A percentile compares a stretch with the other conserved stretches of the same genome.
phyloP scores from a whole-genome alignment of 2,329 filamentous ascomycete genomes.

The Phoma sp. region DNA sequence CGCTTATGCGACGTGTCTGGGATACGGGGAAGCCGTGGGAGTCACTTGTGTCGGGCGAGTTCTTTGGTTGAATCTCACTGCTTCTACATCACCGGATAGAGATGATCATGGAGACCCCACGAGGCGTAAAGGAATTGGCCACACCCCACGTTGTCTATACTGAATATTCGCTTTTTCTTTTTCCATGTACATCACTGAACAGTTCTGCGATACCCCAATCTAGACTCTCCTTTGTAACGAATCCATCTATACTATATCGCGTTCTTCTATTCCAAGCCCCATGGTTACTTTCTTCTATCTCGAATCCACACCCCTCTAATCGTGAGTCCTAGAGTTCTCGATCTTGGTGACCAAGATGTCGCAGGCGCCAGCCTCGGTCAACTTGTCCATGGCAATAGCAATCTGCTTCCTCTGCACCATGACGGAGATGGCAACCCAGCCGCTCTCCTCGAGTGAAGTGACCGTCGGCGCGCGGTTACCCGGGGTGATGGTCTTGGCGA shows the following conservation, averaged over 20 bases:
- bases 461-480: conserved; percentile 93
- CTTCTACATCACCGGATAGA: too few species aligned
- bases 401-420: conserved; percentile 93
- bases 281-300: not conserved
- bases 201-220: conserved; percentile 7
- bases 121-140: not conserved
- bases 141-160: not conserved
- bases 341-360: conserved; percentile 88
- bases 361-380: conserved; percentile 76
- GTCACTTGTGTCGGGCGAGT: conserved; percentile 69
- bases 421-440: conserved; percentile 91
- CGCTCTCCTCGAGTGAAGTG: conserved; percentile 84
- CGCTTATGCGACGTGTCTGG: conserved; percentile 73
- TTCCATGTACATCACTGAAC: not conserved
- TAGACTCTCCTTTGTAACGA: not conserved
- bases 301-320: not conserved
- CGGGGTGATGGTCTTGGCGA: conserved; percentile 80
- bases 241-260: not conserved
- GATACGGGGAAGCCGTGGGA: conserved; percentile 72
- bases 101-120: not conserved
- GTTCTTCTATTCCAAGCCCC: not conserved
- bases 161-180: not conserved
- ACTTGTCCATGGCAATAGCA: conserved; percentile 83
- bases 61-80: conserved; percentile 60
- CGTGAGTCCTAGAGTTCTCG: conserved; percentile 68